These are phyloP conservation scores for Salvia sclarea DNA, from an alignment of 305 asterid species.

Conservation along the genomic window DNA sequence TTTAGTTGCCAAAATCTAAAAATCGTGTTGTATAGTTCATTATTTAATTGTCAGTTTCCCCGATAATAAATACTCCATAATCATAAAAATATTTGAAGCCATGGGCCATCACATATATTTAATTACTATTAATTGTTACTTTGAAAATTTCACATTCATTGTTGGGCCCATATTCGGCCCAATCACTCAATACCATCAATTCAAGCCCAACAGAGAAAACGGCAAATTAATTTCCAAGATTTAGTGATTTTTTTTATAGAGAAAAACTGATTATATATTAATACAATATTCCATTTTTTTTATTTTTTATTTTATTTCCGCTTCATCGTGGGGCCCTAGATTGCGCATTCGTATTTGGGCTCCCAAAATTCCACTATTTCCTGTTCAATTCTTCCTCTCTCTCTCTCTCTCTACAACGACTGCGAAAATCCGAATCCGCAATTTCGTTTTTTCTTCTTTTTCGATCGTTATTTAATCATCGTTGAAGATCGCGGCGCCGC, in stretches of 20 bases:
- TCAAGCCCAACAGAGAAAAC: slow-evolving; percentile 11
- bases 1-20: too few relatives aligned
- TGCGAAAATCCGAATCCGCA: slow-evolving; percentile 10
- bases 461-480: slow-evolving; percentile 13
- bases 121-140: too few relatives aligned
- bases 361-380: slow-evolving; percentile 21
- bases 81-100: too few relatives aligned
- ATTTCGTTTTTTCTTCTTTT: not conserved
- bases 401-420: slow-evolving; percentile 3
- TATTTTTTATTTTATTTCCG: too few relatives aligned
- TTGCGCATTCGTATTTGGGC: not conserved
- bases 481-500: slow-evolving; percentile 42
- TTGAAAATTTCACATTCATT: too few relatives aligned
- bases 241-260: too few relatives aligned
- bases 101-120: too few relatives aligned
- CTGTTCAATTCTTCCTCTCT: not conserved
- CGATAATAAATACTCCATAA: too few relatives aligned
- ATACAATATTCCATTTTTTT: not conserved
- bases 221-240: not conserved
- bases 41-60: too few relatives aligned
- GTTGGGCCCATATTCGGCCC: slow-evolving; percentile 43
- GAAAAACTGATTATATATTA: slow-evolving; percentile 9
- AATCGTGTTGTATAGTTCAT: too few relatives aligned
- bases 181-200: slow-evolving; percentile 22
- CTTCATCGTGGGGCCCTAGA: not conserved